These are phyloP conservation scores for Lepidium campestre DNA, from an alignment of 441 rosid species.

Conservation along the genomic window DNA sequence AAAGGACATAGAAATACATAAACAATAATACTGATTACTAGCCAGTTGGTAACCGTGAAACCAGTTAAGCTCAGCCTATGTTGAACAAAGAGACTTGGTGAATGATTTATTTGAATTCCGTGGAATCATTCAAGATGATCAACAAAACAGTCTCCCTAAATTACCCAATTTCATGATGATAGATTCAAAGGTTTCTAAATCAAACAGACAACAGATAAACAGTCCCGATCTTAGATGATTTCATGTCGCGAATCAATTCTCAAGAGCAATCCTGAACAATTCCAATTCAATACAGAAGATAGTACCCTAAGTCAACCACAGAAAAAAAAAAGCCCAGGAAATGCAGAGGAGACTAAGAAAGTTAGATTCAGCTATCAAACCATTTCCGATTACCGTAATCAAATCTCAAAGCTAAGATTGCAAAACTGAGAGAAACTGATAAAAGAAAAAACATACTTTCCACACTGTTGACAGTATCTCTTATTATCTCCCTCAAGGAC, in stretches of 20 bases:
- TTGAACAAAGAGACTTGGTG: background rate
- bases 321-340: background rate
- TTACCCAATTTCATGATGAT: background rate
- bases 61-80: conserved; percentile 1
- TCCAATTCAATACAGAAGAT: background rate
- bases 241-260: background rate
- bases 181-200: conserved; percentile 1
- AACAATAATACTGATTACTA: background rate
- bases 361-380: background rate
- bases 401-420: background rate
- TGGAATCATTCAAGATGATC: conserved; percentile 5
- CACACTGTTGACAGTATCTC: conserved; percentile 99
- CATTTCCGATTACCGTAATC: background rate
- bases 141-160: background rate
- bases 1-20: background rate
- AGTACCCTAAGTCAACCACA: conserved; percentile 11
- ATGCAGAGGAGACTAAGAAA: background rate
- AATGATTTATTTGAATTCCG: background rate
- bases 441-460: conserved; percentile 58
- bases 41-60: background rate
- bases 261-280: background rate
- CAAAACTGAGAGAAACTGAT: background rate
- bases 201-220: background rate
- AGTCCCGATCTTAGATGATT: background rate
- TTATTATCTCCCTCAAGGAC: conserved; percentile 58